phyloP scores from a whole-genome alignment of 768 basidiomycete genomes.

The Leccinum imitatum region DNA sequence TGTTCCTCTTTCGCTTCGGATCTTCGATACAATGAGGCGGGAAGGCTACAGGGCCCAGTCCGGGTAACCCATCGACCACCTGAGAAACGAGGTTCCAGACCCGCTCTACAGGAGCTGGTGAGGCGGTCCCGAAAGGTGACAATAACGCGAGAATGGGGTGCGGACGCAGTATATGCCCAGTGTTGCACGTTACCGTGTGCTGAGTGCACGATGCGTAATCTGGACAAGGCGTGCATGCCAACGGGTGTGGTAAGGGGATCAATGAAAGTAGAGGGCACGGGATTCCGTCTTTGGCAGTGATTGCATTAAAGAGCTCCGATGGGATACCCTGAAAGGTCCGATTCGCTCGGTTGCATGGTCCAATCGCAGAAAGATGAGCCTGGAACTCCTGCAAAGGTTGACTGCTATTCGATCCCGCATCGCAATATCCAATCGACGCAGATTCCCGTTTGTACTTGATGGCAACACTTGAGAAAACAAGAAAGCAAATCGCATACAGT shows the following conservation, averaged over 20 bases:
- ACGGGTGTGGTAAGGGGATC: slow-evolving; percentile 55
- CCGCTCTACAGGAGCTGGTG: slow-evolving; percentile 39
- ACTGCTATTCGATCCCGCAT: slow-evolving; percentile 62
- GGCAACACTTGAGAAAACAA: slow-evolving; percentile 35
- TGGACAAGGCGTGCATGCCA: slow-evolving; percentile 71
- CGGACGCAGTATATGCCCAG: slow-evolving; percentile 63
- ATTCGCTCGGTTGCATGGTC: slow-evolving; percentile 58
- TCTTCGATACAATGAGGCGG: slow-evolving; percentile 78
- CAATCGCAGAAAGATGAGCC: slow-evolving; percentile 44
- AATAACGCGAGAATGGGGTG: slow-evolving; percentile 53
- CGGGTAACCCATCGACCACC: slow-evolving; percentile 67
- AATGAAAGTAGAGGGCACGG: slow-evolving; percentile 56
- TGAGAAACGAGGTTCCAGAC: slow-evolving; percentile 48
- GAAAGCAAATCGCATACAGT: slow-evolving; percentile 38
- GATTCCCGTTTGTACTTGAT: slow-evolving; percentile 67
- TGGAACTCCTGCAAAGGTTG: slow-evolving; percentile 48
- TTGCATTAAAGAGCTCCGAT: slow-evolving; percentile 26
- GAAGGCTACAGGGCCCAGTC: slow-evolving; percentile 73
- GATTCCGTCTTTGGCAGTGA: slow-evolving; percentile 32
- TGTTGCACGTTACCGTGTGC: slow-evolving; percentile 61
- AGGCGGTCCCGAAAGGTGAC: slow-evolving; percentile 40
- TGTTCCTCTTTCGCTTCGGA: slow-evolving; percentile 68
- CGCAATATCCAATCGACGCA: slow-evolving; percentile 73
- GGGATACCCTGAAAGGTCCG: slow-evolving; percentile 43
- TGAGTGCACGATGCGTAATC: slow-evolving; percentile 63